Evolutionary conservation across 2,329 filamentous ascomycete species (phyloP).

Genomic region (Neonectria hederae): DNA sequence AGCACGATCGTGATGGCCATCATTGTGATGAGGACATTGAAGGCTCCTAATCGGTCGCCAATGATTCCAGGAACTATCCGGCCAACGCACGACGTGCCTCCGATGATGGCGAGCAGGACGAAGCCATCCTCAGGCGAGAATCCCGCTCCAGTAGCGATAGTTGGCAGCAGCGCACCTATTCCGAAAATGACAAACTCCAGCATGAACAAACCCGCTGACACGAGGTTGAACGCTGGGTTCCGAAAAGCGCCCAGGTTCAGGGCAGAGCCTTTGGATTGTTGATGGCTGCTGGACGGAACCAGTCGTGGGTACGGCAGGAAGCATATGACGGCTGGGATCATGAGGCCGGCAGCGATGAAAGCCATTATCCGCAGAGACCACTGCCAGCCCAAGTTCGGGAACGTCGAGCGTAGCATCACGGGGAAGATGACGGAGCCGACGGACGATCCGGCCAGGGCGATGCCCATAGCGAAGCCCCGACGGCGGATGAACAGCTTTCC

Average conservation of each 20-base stretch:
- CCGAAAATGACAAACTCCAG: conserved; percentile 61
- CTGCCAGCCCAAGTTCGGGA: conserved; percentile 44
- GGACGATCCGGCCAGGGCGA: conserved; percentile 39
- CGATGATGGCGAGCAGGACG: conserved; percentile 55
- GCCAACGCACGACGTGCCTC: conserved; percentile 54
- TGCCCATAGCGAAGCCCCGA: conserved; percentile 41
- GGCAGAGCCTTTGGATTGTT: conserved; percentile 28
- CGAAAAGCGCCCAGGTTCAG: conserved; percentile 54
- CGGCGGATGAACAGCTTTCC: conserved; percentile 43
- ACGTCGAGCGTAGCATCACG: conserved; percentile 44
- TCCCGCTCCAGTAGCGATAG: conserved; percentile 50
- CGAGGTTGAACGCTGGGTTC: conserved; percentile 52
- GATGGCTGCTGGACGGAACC: conserved; percentile 13
- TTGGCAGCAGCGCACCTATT: conserved; percentile 57
- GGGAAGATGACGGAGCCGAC: conserved; percentile 47
- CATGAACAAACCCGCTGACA: conserved; percentile 54
- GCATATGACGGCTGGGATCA: conserved; percentile 45
- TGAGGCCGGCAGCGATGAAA: conserved; percentile 40
- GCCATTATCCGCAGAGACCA: conserved; percentile 49
- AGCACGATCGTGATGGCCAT: conserved; percentile 49
- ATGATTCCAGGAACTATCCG: conserved; percentile 54
- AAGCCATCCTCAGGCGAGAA: conserved; percentile 53
- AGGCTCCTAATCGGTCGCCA: conserved; percentile 55
- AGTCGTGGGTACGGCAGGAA: conserved; percentile 46
- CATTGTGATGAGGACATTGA: conserved; percentile 48